Base-by-base conservation (phyloP, 2,329 filamentous ascomycete species). In the Blumeriella jaapii region DNA sequence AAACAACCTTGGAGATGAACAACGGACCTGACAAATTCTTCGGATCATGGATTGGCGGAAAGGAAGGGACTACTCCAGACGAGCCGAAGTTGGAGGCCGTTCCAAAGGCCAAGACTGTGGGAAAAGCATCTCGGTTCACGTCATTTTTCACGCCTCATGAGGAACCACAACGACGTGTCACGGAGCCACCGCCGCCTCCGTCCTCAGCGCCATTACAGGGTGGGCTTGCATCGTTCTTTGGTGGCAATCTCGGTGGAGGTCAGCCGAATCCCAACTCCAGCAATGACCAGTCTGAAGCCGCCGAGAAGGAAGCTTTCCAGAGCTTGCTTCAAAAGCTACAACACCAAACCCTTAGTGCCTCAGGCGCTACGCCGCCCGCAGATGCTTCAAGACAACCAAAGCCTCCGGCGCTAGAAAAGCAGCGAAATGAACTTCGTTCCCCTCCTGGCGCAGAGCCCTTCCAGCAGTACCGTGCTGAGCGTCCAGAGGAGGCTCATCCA, bases 281-380 rank as follows among this genome's bases (percentile, higher is more conserved):
- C 13, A 23, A 12, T 17, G 25, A 20, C 19, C 33, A 35, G n/a
- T 29, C 33, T 29, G 33, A 25, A 5, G 33, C 20, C 14, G 72
- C 76, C 34, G 87, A 94, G 52, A 84, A 85, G 57, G 81, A 86
- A 56, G 87, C 85, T 1, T 94, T 95, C 59, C 74, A 85, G 46
- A 73, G 78, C 28, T 71, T 95, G 29, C 64, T 94, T 22, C 73
- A 82, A 48, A 93, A 94, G 68, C 71, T 94, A 25, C 79, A 86
- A 31, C 62, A 64, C 24, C 60, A 61, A 36, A 62, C 60, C 42
- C 60, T 63, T 22, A 54, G 37, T 20, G 40, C 38, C 14, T 36
- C 57, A 37, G 62, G 61, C 44, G 54, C 57, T 17, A 64, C 62
- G 14, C 64, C 64, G 23, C 61, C 64, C 41, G 55, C 57, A 19